phyloP scores from a whole-genome alignment of 371 early-diverging fungal species.

The Mortierella sp. region DNA sequence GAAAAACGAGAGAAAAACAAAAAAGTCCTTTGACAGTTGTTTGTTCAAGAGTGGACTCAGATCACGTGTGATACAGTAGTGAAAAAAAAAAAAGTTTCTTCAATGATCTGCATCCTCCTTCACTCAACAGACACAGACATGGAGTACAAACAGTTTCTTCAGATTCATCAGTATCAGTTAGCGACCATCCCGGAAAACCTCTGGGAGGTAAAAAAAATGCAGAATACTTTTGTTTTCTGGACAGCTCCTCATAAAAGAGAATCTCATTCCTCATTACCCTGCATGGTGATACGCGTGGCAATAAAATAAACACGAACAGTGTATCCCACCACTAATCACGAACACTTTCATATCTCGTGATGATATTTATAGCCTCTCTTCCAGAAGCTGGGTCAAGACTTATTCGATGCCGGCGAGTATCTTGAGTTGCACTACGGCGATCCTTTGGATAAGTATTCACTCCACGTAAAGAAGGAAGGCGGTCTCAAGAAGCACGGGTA shows the following conservation, averaged over 20 bases:
- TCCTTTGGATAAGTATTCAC: slow-evolving; percentile 64
- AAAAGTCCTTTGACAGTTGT: not conserved
- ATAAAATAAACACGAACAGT: too few species aligned
- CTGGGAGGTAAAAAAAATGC: slow-evolving; percentile 62
- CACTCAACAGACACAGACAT: slow-evolving; percentile 4
- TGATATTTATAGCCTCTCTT: slow-evolving; percentile 59
- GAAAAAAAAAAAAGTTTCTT: slow-evolving; percentile 2
- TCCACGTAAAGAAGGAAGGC: slow-evolving; percentile 65
- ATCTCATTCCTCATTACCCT: not conserved
- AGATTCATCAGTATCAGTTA: slow-evolving; percentile 72
- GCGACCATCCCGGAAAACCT: slow-evolving; percentile 65
- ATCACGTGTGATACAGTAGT: not conserved
- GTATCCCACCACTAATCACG: too few species aligned
- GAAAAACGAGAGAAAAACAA: not conserved
- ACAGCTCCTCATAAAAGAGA: not conserved
- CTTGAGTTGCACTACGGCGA: slow-evolving; percentile 70
- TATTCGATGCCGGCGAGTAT: slow-evolving; percentile 68
- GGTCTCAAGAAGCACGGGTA: slow-evolving; percentile 67
- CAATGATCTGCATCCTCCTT: not conserved
- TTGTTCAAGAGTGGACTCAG: not conserved
- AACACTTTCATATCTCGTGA: too few species aligned
- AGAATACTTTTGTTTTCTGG: not conserved
- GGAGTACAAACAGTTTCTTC: slow-evolving; percentile 63
- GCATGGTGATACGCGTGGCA: too few species aligned
- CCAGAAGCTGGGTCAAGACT: slow-evolving; percentile 70